These are phyloP conservation scores for Fagus crenata DNA, from an alignment of 306 rosid genomes.

Conservation along the genomic window DNA sequence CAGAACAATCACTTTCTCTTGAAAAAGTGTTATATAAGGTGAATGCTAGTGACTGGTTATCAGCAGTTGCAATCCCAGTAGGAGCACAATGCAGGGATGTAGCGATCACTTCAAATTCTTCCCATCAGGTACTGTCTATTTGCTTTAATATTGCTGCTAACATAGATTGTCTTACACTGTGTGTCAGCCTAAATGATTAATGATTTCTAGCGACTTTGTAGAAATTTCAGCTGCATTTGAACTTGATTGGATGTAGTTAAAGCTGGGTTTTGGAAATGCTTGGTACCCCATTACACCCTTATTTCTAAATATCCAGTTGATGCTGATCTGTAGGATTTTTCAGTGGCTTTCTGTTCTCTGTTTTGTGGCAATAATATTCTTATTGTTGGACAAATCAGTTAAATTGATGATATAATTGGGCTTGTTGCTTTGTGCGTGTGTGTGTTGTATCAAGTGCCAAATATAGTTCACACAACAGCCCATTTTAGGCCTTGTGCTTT, in stretches of 20 bases:
- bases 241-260: not conserved
- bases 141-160: constrained; percentile 1
- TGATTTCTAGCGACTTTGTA: not conserved
- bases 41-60: constrained; percentile 60
- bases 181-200: not conserved
- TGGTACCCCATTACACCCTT: not conserved
- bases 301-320: not conserved
- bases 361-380: not conserved
- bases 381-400: not conserved
- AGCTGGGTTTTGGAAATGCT: not conserved
- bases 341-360: constrained; percentile 2
- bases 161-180: not conserved
- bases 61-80: constrained; percentile 61
- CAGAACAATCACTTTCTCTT: constrained; percentile 61
- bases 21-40: constrained; percentile 58
- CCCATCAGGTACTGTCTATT: constrained; percentile 51
- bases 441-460: not conserved
- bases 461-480: not conserved
- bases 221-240: not conserved
- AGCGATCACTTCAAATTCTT: constrained; percentile 51
- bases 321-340: not conserved
- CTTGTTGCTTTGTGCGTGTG: not conserved
- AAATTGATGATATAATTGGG: not conserved
- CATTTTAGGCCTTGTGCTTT: not conserved
- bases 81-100: constrained; percentile 87